Evolutionary conservation across 2,329 filamentous ascomycete genomes (phyloP).

Genomic region (Alternaria sp.): DNA sequence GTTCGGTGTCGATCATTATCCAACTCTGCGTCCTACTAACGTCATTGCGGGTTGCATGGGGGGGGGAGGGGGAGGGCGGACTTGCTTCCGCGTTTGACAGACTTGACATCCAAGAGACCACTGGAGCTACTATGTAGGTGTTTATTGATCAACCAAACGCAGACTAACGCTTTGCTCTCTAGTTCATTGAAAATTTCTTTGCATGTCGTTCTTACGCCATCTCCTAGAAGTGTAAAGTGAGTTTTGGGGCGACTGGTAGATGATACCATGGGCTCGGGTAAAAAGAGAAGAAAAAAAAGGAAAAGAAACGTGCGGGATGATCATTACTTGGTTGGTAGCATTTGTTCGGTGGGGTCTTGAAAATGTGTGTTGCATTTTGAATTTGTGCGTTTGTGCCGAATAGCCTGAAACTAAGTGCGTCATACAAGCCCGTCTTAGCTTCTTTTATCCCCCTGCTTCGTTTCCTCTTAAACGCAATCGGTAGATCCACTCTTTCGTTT

Average conservation of each 20-base stretch:
- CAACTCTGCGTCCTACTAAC: background rate
- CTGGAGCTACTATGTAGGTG: background rate
- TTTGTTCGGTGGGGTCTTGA: background rate
- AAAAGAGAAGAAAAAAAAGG: background rate
- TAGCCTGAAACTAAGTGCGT: background rate
- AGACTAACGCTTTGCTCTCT: background rate
- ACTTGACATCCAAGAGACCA: background rate
- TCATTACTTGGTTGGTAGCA: background rate
- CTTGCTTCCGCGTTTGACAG: slow-evolving; percentile 1
- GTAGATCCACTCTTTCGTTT: background rate
- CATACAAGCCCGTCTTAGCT: background rate
- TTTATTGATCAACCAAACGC: background rate
- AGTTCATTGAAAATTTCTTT: background rate
- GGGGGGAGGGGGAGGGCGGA: background rate
- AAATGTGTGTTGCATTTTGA: no score
- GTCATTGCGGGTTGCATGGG: slow-evolving; percentile 1
- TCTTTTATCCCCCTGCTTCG: background rate
- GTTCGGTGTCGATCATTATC: background rate
- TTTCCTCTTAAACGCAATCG: background rate
- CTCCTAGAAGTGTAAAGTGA: background rate
- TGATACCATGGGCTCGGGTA: background rate
- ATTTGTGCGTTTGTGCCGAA: background rate
- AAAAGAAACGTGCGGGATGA: background rate
- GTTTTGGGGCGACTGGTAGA: background rate
- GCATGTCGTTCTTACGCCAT: background rate